Conservation (phyloP, 768 basidiomycete genomes). For the Trametes sanguinea region DNA sequence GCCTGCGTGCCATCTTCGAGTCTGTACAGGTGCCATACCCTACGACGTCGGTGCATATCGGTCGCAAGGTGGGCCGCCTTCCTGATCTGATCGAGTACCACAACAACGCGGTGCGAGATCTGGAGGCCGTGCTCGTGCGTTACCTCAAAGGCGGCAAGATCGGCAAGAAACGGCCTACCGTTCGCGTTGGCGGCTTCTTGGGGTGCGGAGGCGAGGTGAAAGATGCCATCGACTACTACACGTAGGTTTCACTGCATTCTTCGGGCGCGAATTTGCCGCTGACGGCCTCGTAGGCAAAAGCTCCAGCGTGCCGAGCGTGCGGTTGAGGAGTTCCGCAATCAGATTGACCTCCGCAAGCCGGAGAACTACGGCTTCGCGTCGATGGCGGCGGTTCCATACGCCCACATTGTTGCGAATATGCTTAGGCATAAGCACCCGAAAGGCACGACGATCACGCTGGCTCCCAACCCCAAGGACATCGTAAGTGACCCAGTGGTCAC, state of each 20-base stretch:
- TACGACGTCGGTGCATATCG: conserved; percentile 87
- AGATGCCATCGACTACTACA: conserved; percentile 94
- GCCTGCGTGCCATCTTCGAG: conserved; percentile 76
- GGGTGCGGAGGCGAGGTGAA: conserved; percentile 83
- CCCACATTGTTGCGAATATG: conserved; percentile 79
- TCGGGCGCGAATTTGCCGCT: conserved; percentile 2
- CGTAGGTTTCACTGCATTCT: conserved; percentile 50
- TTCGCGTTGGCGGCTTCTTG: conserved; percentile 75
- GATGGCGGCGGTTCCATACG: conserved; percentile 85
- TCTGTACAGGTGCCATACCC: conserved; percentile 77
- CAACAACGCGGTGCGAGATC: conserved; percentile 90
- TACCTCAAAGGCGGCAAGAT: conserved; percentile 85
- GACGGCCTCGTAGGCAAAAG: conserved; percentile 37
- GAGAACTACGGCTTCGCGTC: conserved; percentile 93
- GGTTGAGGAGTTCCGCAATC: conserved; percentile 70
- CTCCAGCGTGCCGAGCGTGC: conserved; percentile 67
- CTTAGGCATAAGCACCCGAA: conserved; percentile 70
- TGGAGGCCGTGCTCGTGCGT: conserved; percentile 85
- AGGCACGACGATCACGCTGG: conserved; percentile 69
- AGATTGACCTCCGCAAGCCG: conserved; percentile 73
- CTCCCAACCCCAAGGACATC: conserved; percentile 89
- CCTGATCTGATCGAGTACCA: conserved; percentile 91
- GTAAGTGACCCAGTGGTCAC: conserved; percentile 42
- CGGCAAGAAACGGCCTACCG: conserved; percentile 78
- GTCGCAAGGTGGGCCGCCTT: conserved; percentile 82